These are phyloP conservation scores for Penicillium nordicum DNA, from an alignment of 2,329 filamentous ascomycete genomes.

Conservation along the genomic window DNA sequence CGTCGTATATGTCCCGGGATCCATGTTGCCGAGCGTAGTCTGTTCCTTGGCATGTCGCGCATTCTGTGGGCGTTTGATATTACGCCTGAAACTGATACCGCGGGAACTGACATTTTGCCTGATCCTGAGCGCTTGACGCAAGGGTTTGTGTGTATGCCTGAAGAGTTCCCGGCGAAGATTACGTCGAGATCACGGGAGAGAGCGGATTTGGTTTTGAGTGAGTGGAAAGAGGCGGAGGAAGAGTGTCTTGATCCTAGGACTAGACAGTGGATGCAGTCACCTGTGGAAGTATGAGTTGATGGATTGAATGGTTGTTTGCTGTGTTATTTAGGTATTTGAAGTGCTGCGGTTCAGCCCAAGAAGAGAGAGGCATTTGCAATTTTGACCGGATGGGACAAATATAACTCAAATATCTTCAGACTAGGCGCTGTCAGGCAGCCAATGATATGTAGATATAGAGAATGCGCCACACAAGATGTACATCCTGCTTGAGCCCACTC, in stretches of 20 bases:
- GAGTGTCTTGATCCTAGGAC: constrained; percentile 10
- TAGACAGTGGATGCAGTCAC: constrained; percentile 12
- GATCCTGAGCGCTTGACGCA: constrained; percentile 42
- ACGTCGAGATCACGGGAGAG: constrained; percentile 32
- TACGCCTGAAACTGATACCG: constrained; percentile 24
- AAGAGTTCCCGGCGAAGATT: constrained; percentile 38
- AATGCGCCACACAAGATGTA: neutral
- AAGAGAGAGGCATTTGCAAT: neutral
- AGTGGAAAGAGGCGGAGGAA: constrained; percentile 13
- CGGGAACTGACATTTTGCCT: constrained; percentile 36
- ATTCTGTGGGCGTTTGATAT: constrained; percentile 51
- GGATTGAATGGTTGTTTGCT: neutral
- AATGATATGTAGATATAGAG: neutral
- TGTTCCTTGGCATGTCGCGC: constrained; percentile 49
- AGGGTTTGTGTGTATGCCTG: constrained; percentile 46
- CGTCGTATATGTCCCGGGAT: constrained; percentile 58
- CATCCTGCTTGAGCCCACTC: neutral
- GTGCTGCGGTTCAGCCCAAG: neutral
- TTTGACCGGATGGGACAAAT: neutral
- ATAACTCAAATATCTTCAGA: neutral
- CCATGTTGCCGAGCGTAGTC: constrained; percentile 50
- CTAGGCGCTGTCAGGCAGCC: too few species aligned
- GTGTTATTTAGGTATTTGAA: neutral
- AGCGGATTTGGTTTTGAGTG: constrained; percentile 20
- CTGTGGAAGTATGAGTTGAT: neutral